Evolutionary conservation across 2,329 filamentous ascomycete genomes (phyloP), one percentile per base, ranked within the genome.

Genomic region (Cercospora zeae-maydis): DNA sequence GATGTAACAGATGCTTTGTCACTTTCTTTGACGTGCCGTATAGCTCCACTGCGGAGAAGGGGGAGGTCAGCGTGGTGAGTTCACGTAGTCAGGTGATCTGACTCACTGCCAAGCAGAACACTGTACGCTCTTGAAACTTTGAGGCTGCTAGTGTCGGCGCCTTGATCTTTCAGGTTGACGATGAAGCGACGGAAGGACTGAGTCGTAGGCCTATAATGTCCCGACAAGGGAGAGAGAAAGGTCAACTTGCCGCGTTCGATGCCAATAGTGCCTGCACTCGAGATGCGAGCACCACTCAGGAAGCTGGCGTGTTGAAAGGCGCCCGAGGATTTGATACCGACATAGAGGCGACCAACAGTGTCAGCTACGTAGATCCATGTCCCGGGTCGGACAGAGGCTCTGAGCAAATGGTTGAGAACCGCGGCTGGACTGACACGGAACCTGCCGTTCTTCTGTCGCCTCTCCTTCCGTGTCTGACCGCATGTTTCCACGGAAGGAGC

Each of bases 361-460:
- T 96, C 92, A 24, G 89, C 88, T 5, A 93, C 92, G 71, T 96
- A 96, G 68, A 96, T 96, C 92, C 92, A 96, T 3, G 90, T 95
- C 69, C 93, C 92, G 61, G 91, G 91, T 73, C 87, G 88, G 51
- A 92, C 88, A 0, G 88, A 87, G 65, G 90, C 88, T 66, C 90
- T 86, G 16, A 93, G 81, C 7, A 96, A 81, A 67, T 89, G 89
- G 75, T 93, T 91, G 71, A 95, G 84, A 8, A 96, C 83, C 0
- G 88, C 88, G 0, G 88, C 85, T 0, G 89, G 86, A 2, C 87
- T 91, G 4, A 92, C 82, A 71, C 90, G 85, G 57, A 83, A 84
- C 60, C 85, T 88, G 51, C 58, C 57, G 13, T 49, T 59, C 24
- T 61, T 62, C 6, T 55, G 61, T 14, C 57, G 37, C 16, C 45